These are phyloP conservation scores for Cyanodermella asteris DNA, from an alignment of 2,329 filamentous ascomycete genomes.

Conservation along the genomic window DNA sequence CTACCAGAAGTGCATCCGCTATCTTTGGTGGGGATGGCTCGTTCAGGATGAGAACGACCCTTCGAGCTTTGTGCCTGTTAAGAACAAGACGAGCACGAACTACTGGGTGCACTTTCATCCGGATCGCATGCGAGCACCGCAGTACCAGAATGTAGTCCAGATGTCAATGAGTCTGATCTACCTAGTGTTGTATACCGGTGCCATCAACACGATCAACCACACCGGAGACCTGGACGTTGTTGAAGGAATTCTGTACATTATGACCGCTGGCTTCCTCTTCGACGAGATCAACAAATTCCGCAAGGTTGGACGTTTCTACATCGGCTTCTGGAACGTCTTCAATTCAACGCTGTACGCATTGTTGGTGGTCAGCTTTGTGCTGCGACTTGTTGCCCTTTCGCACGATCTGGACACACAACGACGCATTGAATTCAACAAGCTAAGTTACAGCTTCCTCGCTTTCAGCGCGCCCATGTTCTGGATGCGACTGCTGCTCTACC, in stretches of 20 bases:
- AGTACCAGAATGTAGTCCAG: slow-evolving; percentile 82
- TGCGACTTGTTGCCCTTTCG: slow-evolving; percentile 57
- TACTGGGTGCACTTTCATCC: slow-evolving; percentile 77
- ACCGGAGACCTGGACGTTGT: slow-evolving; percentile 63
- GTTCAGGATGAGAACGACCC: slow-evolving; percentile 89
- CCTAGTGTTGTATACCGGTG: slow-evolving; percentile 63
- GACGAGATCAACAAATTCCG: slow-evolving; percentile 78
- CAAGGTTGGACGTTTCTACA: slow-evolving; percentile 79
- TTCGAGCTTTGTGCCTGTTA: slow-evolving; percentile 72
- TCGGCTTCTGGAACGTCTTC: slow-evolving; percentile 95
- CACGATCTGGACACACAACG: slow-evolving; percentile 26
- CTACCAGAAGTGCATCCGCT: slow-evolving; percentile 85
- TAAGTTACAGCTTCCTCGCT: slow-evolving; percentile 86
- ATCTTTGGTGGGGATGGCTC: slow-evolving; percentile 89
- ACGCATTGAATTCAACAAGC: slow-evolving; percentile 43
- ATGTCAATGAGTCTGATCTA: slow-evolving; percentile 68
- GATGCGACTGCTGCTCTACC: slow-evolving; percentile 74
- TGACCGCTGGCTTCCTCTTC: slow-evolving; percentile 75
- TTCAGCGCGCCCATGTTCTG: slow-evolving; percentile 95
- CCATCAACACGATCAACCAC: slow-evolving; percentile 85
- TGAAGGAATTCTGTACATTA: slow-evolving; percentile 69
- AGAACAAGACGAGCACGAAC: slow-evolving; percentile 52
- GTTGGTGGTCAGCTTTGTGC: slow-evolving; percentile 53
- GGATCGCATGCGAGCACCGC: slow-evolving; percentile 76
- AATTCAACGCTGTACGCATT: slow-evolving; percentile 66